phyloP scores from a whole-genome alignment of 106 monocot species.

The Allium sativum region DNA sequence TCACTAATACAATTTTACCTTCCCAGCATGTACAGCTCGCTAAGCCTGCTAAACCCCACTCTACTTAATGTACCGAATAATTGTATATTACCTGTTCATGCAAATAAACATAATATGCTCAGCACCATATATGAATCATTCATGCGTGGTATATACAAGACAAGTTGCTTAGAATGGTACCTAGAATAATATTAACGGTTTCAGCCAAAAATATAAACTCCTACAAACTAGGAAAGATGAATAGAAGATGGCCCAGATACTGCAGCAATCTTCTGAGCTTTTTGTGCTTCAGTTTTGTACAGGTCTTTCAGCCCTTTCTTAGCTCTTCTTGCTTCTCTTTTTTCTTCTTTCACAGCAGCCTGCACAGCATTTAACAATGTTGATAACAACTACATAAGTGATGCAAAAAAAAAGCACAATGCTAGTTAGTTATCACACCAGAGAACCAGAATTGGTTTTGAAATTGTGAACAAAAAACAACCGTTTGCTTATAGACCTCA shows the following conservation, averaged over 20 bases:
- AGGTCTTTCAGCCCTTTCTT: slow-evolving; percentile 81
- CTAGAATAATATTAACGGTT: too few relatives aligned
- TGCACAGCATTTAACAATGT: slow-evolving; percentile 9
- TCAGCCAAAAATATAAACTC: background rate
- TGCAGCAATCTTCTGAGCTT: slow-evolving; percentile 75
- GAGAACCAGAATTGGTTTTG: background rate
- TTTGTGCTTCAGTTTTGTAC: slow-evolving; percentile 70
- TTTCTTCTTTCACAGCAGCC: slow-evolving; percentile 76
- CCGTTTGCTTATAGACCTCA: too few relatives aligned
- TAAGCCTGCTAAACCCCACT: too few relatives aligned
- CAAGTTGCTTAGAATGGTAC: too few relatives aligned
- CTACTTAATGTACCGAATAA: too few relatives aligned
- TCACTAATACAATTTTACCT: too few relatives aligned
- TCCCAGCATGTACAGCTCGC: too few relatives aligned
- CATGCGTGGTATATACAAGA: too few relatives aligned
- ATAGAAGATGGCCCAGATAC: slow-evolving; percentile 75
- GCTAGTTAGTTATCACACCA: background rate
- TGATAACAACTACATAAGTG: background rate
- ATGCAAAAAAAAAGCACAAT: background rate
- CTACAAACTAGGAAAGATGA: slow-evolving; percentile 54
- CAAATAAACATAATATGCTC: too few relatives aligned
- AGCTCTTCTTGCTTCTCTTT: slow-evolving; percentile 63
- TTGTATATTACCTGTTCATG: too few relatives aligned
- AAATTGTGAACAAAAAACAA: background rate
- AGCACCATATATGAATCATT: too few relatives aligned